phyloP scores from a whole-genome alignment of 208 protist genomes.

The Trypanosoma conorhini region DNA sequence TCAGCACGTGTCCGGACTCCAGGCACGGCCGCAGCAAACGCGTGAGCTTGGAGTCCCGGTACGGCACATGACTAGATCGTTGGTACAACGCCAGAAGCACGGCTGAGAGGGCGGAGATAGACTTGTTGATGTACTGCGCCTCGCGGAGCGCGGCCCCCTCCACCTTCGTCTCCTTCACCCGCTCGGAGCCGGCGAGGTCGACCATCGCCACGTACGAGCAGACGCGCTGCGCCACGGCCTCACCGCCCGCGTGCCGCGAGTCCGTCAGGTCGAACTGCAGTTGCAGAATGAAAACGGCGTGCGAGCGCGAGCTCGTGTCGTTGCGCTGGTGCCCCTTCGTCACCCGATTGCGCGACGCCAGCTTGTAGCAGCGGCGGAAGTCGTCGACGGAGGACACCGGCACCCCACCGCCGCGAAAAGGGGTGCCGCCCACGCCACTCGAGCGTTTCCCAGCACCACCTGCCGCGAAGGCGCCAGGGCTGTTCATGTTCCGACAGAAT shows the following conservation, averaged over 20 bases:
- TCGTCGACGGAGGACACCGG: slow-evolving; percentile 61
- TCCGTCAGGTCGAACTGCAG: slow-evolving; percentile 68
- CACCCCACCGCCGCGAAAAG: slow-evolving; percentile 55
- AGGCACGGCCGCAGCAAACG: slow-evolving; percentile 87
- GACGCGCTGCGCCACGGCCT: slow-evolving; percentile 27
- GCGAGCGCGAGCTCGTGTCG: slow-evolving; percentile 82
- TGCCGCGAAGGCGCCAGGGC: slow-evolving; percentile 16
- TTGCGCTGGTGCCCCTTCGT: slow-evolving; percentile 70
- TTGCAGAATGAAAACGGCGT: slow-evolving; percentile 87
- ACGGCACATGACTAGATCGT: slow-evolving; percentile 81
- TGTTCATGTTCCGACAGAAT: slow-evolving; percentile 70
- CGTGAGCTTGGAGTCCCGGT: slow-evolving; percentile 93
- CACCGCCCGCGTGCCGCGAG: background rate
- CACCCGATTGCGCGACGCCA: slow-evolving; percentile 76
- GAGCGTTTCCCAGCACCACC: slow-evolving; percentile 3
- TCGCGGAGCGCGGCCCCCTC: slow-evolving; percentile 73
- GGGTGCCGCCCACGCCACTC: background rate
- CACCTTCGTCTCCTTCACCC: slow-evolving; percentile 90
- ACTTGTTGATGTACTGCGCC: slow-evolving; percentile 93
- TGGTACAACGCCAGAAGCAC: slow-evolving; percentile 83
- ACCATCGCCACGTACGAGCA: slow-evolving; percentile 92
- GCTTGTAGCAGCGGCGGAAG: slow-evolving; percentile 58
- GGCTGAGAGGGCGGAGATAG: slow-evolving; percentile 82
- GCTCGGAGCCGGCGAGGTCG: slow-evolving; percentile 97
- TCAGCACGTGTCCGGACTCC: slow-evolving; percentile 74